Evolutionary conservation across 306 rosid genomes (phyloP), one percentile per base, ranked within the genome.

Genomic region (Cicer bijugum): DNA sequence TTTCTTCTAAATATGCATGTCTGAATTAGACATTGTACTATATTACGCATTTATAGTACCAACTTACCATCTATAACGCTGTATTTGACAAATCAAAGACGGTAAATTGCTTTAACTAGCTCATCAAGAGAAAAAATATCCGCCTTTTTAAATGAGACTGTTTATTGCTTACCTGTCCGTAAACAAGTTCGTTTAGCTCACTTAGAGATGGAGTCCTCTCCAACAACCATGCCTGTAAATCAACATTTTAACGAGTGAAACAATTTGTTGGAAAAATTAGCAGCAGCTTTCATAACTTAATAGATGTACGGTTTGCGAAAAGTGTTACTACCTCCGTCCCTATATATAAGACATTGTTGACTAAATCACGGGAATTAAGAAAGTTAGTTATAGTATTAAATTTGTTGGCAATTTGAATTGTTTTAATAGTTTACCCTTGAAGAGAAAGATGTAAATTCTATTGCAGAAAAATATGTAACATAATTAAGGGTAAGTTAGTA

Each of bases 191-290:
- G 76, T 94, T 94, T 45, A 94, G 85, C 48, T 89, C 97, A 87
- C 97, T 94, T 42, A 94, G 82, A 65, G 98, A 94, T 14, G 98
- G 96, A 58, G 95, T 87, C 84, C 92, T 91, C 91, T 91, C 98
- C 89, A 94, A 60, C 75, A 94, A 44, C 68, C 82, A 80, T 70
- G 97, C 97, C 98, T 91, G 90, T 77, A 61, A 74, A 69, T 82
- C 77, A 76, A 77, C 56, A 86, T 78, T 69, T 63, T 72, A 50
- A 75, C 46, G 73, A 57, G 83, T 85, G 78, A 80, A 80, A 71
- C 15, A 75, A 62, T 45, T 74, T 14, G 77, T 15, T 11, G 65
- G 19, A 19, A 50, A 79, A 43, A 33, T 57, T 57, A 53, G 51
- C 12, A 58, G 16, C 69, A 37, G 20, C 64, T 59, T 60, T 59